Base-by-base conservation (phyloP, 1,284 basidiomycete genomes). In the Ceratobasidium sp. region DNA sequence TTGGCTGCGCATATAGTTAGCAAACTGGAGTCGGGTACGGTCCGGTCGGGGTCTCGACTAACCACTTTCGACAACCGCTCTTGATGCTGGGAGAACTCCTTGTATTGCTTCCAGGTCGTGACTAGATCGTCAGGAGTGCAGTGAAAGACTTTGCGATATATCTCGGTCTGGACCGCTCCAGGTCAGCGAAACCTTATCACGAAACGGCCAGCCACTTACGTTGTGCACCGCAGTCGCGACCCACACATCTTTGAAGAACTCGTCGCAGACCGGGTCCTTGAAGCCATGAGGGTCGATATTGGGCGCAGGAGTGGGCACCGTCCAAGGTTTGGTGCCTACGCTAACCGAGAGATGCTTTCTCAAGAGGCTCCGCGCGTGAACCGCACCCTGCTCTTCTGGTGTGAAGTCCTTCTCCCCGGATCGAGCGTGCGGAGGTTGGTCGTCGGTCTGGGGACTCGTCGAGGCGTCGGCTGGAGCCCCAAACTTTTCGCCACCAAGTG, bases 71-170 rank as follows among this genome's bases (percentile, higher is more conserved):
- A 86, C 74, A 94, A 81, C 38, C 91, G 87, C 75, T 94, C 93
- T 73, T 92, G 89, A 77, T 92, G 86, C 40, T 85, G 81, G 49
- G 89, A 80, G 77, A 93, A 96, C 74, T 95, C 91, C 79, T 90
- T 95, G 82, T 96, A 96, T 78, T 94, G 92, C 77, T 95, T 94
- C 96, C 95, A 98, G 0, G 94, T 95, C 0, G 90, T 91, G 67
- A 97, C 87, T 16, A 90, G 83, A 79, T 98, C 95, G 79, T 97
- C 95, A 3, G 95, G 95, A 54, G 95, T 84, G 60, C 92, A 90
- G 77, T 94, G 90, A 83, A 98, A 98, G 0, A 97, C 94, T 79
- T 92, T 95, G 72, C 94, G 89, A 82, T 88, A 96, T 75, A 96
- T 94, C 79, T 96, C 92, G 73, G 95, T 98, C 92, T 96, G 74